A percentile compares a stretch with the other conserved stretches of the same genome.
Conservation (phyloP, 352 stramenopile genomes). For the Nothophytophthora sp. region DNA sequence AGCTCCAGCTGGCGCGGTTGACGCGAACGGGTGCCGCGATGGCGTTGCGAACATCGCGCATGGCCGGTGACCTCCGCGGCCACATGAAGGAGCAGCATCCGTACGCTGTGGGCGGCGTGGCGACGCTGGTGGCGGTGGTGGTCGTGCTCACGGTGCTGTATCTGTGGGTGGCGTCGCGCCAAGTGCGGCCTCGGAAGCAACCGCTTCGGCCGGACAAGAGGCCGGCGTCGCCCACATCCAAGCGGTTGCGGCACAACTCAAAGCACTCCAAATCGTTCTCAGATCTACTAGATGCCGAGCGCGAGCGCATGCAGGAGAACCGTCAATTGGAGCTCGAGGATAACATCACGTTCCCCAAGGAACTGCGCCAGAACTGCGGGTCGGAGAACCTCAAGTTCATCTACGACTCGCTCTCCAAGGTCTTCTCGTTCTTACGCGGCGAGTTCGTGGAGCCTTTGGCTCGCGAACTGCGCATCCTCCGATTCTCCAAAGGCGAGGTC, state of each 20-base stretch:
- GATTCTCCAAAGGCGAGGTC: slow-evolving; percentile 40
- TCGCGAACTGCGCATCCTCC: slow-evolving; percentile 59
- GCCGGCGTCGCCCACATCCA: slow-evolving; percentile 71
- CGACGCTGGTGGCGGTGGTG: slow-evolving; percentile 46
- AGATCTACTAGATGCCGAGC: slow-evolving; percentile 62
- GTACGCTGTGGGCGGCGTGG: slow-evolving; percentile 48
- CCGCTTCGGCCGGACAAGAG: slow-evolving; percentile 29
- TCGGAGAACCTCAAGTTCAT: slow-evolving; percentile 78
- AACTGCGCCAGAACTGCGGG: slow-evolving; percentile 57
- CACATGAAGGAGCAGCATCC: slow-evolving; percentile 37
- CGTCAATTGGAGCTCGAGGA: slow-evolving; percentile 65
- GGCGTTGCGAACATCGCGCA: slow-evolving; percentile 17
- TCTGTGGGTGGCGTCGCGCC: slow-evolving; percentile 80
- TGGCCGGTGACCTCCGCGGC: slow-evolving; percentile 13
- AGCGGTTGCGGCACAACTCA: slow-evolving; percentile 57
- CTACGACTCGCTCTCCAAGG: slow-evolving; percentile 79
- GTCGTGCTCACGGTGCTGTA: slow-evolving; percentile 56
- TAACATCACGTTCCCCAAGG: slow-evolving; percentile 59
- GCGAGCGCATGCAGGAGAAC: slow-evolving; percentile 64
- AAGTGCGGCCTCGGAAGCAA: slow-evolving; percentile 63
- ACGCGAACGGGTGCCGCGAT: slow-evolving; percentile 13
- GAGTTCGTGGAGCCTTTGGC: slow-evolving; percentile 68
- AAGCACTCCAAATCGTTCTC: slow-evolving; percentile 76
- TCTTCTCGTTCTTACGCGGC: slow-evolving; percentile 74
- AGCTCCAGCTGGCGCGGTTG: slow-evolving; percentile 8